Evolutionary conservation across 345 rosid genomes (phyloP).

Genomic region (Iberis pinnata): DNA sequence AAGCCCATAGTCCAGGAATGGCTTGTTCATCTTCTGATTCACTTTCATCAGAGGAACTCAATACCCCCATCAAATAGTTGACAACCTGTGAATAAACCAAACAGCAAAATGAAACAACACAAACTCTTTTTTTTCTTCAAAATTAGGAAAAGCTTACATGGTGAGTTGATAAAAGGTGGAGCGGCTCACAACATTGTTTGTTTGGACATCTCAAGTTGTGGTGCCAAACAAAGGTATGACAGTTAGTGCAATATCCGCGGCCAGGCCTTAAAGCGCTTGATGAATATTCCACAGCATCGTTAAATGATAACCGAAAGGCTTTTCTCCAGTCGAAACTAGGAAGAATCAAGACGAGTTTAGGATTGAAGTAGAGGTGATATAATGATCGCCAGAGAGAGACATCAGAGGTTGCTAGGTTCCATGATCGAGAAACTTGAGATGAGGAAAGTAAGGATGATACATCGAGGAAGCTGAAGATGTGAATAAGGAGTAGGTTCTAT

Average conservation of each 20-base stretch:
- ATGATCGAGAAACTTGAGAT: constrained; percentile 62
- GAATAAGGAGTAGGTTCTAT: constrained; percentile 40
- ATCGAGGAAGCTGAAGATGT: constrained; percentile 64
- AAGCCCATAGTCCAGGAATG: constrained; percentile 22
- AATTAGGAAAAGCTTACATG: constrained; percentile 7
- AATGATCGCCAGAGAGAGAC: constrained; percentile 50
- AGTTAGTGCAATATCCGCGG: constrained; percentile 54
- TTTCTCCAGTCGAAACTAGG: constrained; percentile 49
- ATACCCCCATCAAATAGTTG: constrained; percentile 14
- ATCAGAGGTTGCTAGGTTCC: constrained; percentile 63
- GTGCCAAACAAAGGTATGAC: constrained; percentile 31
- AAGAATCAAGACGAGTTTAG: constrained; percentile 26
- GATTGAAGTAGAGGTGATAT: constrained; percentile 30
- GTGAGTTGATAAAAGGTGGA: constrained; percentile 16
- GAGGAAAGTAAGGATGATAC: constrained; percentile 48
- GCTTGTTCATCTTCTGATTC: constrained; percentile 20
- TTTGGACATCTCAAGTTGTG: constrained; percentile 23
- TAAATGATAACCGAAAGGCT: constrained; percentile 41
- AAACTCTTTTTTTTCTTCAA: not conserved
- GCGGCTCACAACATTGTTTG: constrained; percentile 19
- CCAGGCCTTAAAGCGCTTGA: constrained; percentile 39
- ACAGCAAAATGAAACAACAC: not conserved
- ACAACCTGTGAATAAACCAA: constrained; percentile 8
- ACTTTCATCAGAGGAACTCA: constrained; percentile 20
- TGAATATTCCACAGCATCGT: constrained; percentile 31